phyloP scores from a whole-genome alignment of 129 eudicot species.

The Tagetes erecta region DNA sequence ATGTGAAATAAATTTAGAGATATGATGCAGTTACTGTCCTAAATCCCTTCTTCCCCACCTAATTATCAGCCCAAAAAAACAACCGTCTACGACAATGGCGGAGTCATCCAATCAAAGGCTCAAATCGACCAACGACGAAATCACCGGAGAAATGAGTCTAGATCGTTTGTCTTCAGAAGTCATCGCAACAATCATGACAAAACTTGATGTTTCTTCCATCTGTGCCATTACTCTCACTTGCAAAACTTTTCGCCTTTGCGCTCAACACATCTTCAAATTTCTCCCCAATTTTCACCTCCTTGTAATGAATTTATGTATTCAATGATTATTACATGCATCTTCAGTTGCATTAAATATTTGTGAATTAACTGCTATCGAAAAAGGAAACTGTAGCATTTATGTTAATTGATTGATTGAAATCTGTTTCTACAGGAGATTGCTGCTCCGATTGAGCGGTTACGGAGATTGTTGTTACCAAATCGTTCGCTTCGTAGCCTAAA shows the following conservation, averaged over 20 bases:
- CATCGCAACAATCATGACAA: conserved; percentile 64
- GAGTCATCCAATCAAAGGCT: conserved; percentile 33
- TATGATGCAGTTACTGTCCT: conserved; percentile 22
- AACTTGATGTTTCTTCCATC: conserved; percentile 83
- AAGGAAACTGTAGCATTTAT: conserved; percentile 17
- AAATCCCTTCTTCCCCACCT: conserved; percentile 22
- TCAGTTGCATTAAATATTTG: conserved; percentile 15
- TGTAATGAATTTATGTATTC: conserved; percentile 36
- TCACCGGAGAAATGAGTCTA: conserved; percentile 37
- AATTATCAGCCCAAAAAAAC: conserved; percentile 14
- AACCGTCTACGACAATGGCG: conserved; percentile 35
- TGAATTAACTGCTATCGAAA: conserved; percentile 10
- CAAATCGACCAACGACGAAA: conserved; percentile 6
- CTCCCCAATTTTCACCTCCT: conserved; percentile 75
- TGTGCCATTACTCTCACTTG: conserved; percentile 76
- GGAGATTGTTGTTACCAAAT: conserved; percentile 60
- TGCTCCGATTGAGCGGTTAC: conserved; percentile 58
- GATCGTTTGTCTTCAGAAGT: conserved; percentile 69
- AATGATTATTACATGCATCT: conserved; percentile 3
- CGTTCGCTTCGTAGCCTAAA: conserved; percentile 59
- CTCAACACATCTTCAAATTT: conserved; percentile 57
- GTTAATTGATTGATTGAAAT: conserved; percentile 20
- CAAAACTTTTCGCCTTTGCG: conserved; percentile 54
- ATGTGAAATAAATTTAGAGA: not conserved
- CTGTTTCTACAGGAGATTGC: conserved; percentile 59